A percentile compares a stretch with the other conserved stretches of the same genome.
Evolutionary conservation across 768 basidiomycete genomes (phyloP).

Genomic region (Tylopilus felleus): DNA sequence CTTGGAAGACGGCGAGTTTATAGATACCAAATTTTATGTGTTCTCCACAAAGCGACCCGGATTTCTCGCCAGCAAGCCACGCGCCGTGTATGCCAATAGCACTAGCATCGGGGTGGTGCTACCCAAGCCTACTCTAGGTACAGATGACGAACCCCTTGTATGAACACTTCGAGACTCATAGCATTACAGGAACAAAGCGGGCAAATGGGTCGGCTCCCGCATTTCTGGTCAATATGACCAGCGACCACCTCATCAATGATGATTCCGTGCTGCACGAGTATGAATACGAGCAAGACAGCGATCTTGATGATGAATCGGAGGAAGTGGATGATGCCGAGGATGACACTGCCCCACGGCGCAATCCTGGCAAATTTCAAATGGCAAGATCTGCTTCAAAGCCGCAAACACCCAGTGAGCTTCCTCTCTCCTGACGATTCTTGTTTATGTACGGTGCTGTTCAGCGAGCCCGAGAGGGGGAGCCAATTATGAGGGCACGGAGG

Average conservation of each 20-base stretch:
- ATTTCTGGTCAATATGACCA: constrained; percentile 23
- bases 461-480: not conserved
- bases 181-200: constrained; percentile 5
- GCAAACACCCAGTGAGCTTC: constrained; percentile 4
- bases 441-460: not conserved
- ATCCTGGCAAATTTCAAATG: not conserved
- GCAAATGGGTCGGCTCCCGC: not conserved
- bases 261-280: constrained; percentile 27
- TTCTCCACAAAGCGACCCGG: constrained; percentile 19
- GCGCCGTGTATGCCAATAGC: constrained; percentile 24
- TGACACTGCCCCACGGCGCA: too few relatives aligned
- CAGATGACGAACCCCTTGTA: not conserved
- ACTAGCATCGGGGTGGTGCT: constrained; percentile 14
- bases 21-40: constrained; percentile 30
- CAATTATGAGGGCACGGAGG: not conserved
- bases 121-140: constrained; percentile 18
- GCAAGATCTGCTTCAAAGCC: constrained; percentile 1
- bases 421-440: not conserved
- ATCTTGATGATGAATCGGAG: constrained; percentile 17
- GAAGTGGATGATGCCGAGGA: not conserved
- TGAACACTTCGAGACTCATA: not conserved
- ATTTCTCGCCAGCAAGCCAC: constrained; percentile 18
- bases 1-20: constrained; percentile 25
- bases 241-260: constrained; percentile 16
- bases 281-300: constrained; percentile 28